phyloP scores from a whole-genome alignment of 164 flowering plant genomes.

The Stephania japonica region DNA sequence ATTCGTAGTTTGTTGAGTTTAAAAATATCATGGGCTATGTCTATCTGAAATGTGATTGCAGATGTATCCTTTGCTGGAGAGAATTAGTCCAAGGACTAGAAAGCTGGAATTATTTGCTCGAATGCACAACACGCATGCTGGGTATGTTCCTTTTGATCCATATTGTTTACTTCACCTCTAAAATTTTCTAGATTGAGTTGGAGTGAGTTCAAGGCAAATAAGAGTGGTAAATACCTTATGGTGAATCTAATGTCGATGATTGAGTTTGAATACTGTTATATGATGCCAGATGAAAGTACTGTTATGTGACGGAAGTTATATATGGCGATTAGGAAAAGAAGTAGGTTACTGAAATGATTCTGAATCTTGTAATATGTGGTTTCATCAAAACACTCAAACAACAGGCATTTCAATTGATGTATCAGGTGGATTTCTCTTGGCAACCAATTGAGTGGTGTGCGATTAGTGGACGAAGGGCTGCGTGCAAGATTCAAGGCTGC shows the following conservation, averaged over 20 bases:
- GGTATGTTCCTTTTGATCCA: conserved; percentile 38
- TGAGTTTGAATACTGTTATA: too few species aligned
- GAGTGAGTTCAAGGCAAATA: neutral
- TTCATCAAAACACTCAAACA: neutral
- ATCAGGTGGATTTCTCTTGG: conserved; percentile 96
- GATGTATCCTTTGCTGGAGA: conserved; percentile 99
- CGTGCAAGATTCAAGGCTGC: conserved; percentile 96
- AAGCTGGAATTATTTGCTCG: conserved; percentile 97
- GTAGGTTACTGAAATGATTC: neutral
- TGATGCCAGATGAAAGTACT: too few species aligned
- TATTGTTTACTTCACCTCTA: neutral
- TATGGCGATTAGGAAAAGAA: neutral
- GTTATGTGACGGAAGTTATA: neutral
- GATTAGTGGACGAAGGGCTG: conserved; percentile 89
- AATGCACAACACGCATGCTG: conserved; percentile 96
- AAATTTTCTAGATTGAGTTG: neutral
- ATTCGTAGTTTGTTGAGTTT: neutral
- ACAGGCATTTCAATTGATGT: neutral
- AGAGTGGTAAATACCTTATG: too few species aligned
- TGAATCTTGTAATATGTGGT: neutral
- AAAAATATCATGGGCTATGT: neutral
- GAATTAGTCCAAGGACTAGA: conserved; percentile 96
- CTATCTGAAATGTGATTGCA: conserved; percentile 23
- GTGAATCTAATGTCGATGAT: too few species aligned
- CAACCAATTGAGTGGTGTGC: conserved; percentile 75